Evolutionary conservation across 2,329 filamentous ascomycete genomes (phyloP).

Genomic region (Exophiala sp.): DNA sequence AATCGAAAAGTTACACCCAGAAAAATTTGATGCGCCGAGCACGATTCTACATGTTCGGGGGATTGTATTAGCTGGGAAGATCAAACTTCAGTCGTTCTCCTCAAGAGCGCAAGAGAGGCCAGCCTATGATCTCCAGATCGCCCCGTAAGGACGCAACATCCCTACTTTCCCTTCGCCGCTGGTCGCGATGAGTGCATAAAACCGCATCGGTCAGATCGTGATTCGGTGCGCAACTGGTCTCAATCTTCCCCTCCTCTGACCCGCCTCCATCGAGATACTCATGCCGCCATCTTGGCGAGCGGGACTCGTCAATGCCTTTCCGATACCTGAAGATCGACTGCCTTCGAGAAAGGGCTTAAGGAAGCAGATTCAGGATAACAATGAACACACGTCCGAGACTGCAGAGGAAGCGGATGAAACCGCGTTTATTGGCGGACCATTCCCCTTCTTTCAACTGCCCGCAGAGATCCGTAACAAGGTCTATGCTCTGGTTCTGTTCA

Average conservation of each 20-base stretch:
- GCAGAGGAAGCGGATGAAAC: slow-evolving; percentile 9
- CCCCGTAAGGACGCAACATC: slow-evolving; percentile 49
- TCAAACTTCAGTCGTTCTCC: slow-evolving; percentile 40
- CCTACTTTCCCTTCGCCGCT: not conserved
- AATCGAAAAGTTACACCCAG: slow-evolving; percentile 56
- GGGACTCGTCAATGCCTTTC: slow-evolving; percentile 29
- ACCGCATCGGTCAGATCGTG: slow-evolving; percentile 4
- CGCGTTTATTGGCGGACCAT: slow-evolving; percentile 31
- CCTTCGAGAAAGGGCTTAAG: slow-evolving; percentile 25
- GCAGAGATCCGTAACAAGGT: slow-evolving; percentile 52
- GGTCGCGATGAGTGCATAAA: slow-evolving; percentile 24
- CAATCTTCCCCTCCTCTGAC: not conserved
- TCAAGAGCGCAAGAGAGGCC: slow-evolving; percentile 50
- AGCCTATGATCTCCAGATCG: slow-evolving; percentile 43
- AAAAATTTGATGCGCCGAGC: slow-evolving; percentile 59
- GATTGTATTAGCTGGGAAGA: slow-evolving; percentile 58
- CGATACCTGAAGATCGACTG: slow-evolving; percentile 26
- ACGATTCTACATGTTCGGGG: slow-evolving; percentile 47
- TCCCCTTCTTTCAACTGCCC: slow-evolving; percentile 53
- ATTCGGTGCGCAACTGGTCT: slow-evolving; percentile 2
- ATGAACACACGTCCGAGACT: slow-evolving; percentile 1
- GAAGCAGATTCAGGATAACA: slow-evolving; percentile 21
- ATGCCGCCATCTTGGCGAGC: slow-evolving; percentile 27
- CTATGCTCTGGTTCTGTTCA: slow-evolving; percentile 33
- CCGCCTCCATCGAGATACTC: not conserved